Conservation (phyloP, 108 stramenopile species). For the Mediolabrus comicus region DNA sequence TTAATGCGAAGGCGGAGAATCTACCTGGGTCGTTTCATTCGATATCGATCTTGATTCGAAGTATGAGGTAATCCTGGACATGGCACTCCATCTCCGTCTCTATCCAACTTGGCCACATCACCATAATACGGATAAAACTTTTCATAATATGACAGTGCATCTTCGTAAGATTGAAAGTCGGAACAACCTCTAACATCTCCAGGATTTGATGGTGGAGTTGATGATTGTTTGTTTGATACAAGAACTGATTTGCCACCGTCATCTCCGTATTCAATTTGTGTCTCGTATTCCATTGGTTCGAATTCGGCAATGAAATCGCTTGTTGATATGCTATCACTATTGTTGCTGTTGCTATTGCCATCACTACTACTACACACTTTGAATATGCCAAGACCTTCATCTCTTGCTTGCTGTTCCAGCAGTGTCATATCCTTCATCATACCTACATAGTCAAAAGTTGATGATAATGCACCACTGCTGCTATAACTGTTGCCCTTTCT, state of each 20-base stretch:
- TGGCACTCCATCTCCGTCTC: constrained; percentile 68
- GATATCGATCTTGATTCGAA: constrained; percentile 32
- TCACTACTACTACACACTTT: constrained; percentile 14
- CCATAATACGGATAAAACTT: constrained; percentile 52
- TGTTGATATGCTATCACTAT: background rate
- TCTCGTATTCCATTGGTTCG: constrained; percentile 50
- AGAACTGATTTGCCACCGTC: constrained; percentile 48
- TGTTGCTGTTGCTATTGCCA: background rate
- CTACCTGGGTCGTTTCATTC: constrained; percentile 51
- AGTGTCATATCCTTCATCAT: constrained; percentile 15
- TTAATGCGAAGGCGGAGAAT: too few relatives aligned
- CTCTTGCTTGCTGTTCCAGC: constrained; percentile 37
- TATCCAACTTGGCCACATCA: constrained; percentile 65
- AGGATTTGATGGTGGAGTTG: constrained; percentile 40
- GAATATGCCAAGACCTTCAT: constrained; percentile 42
- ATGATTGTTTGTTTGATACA: constrained; percentile 1
- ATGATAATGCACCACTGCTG: background rate
- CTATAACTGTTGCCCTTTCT: constrained; percentile 2
- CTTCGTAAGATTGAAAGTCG: constrained; percentile 65
- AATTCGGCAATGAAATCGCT: constrained; percentile 44
- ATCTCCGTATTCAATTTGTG: constrained; percentile 36
- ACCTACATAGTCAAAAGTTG: background rate
- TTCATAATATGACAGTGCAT: constrained; percentile 62
- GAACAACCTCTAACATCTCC: constrained; percentile 58
- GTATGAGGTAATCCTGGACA: constrained; percentile 75